A percentile compares a stretch with the other conserved stretches of the same genome.
Evolutionary conservation across 2,329 filamentous ascomycete genomes (phyloP).

Genomic region (Aspergillus spinulosporus): DNA sequence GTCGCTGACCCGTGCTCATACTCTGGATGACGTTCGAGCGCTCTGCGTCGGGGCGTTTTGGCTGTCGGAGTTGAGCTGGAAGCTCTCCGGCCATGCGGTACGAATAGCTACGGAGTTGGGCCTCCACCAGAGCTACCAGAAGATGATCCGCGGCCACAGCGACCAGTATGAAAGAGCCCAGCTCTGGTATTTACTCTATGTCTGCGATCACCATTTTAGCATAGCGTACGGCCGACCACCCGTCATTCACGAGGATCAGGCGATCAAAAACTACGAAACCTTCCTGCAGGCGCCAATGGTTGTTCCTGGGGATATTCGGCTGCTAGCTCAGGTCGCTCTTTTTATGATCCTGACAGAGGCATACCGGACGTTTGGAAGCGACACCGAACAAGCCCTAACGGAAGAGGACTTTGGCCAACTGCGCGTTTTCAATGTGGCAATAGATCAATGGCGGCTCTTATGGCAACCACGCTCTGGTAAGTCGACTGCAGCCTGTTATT

Average conservation of each 20-base stretch:
- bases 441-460: constrained; percentile 41
- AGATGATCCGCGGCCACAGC: constrained; percentile 24
- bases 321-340: constrained; percentile 54
- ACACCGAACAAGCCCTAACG: constrained; percentile 48
- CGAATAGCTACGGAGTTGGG: constrained; percentile 27
- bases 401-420: constrained; percentile 46
- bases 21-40: constrained; percentile 46
- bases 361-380: constrained; percentile 54
- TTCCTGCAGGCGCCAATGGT: constrained; percentile 34
- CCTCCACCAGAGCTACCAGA: constrained; percentile 27
- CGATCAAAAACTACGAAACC: neutral
- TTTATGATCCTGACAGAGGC: constrained; percentile 52
- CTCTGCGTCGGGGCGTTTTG: constrained; percentile 53
- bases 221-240: constrained; percentile 39
- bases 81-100: constrained; percentile 22
- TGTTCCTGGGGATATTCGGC: constrained; percentile 48
- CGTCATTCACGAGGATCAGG: constrained; percentile 19
- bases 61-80: constrained; percentile 47
- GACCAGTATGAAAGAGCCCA: constrained; percentile 27
- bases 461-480: constrained; percentile 50
- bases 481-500: constrained; percentile 11
- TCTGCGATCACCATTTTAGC: constrained; percentile 42
- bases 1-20: constrained; percentile 54
- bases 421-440: constrained; percentile 31
- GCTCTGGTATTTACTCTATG: constrained; percentile 38